These are phyloP conservation scores for Lenzites betulinus DNA, from an alignment of 768 basidiomycete genomes.

Conservation along the genomic window DNA sequence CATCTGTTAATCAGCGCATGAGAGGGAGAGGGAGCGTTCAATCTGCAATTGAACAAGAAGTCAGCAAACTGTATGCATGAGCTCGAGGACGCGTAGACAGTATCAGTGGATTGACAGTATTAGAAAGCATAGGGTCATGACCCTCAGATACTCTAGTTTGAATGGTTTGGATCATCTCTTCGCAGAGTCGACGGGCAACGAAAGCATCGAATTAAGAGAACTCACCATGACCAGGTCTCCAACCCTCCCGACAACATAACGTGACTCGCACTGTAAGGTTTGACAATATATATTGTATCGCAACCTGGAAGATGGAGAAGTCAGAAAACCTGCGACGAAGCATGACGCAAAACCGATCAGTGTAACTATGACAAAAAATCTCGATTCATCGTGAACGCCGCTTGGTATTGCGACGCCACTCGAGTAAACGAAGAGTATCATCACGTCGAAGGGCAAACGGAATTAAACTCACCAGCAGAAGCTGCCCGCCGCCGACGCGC, in stretches of 20 bases:
- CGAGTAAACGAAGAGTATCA: slow-evolving; percentile 53
- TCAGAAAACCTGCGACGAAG: slow-evolving; percentile 1
- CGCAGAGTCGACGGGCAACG: slow-evolving; percentile 18
- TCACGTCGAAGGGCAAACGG: slow-evolving; percentile 46
- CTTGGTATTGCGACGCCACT: slow-evolving; percentile 57
- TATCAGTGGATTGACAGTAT: slow-evolving; percentile 69
- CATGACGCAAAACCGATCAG: slow-evolving; percentile 57
- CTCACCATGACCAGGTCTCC: slow-evolving; percentile 17
- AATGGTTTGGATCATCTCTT: slow-evolving; percentile 63
- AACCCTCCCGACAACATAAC: neutral
- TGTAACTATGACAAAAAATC: slow-evolving; percentile 87
- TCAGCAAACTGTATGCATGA: neutral
- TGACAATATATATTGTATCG: neutral
- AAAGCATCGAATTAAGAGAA: slow-evolving; percentile 6
- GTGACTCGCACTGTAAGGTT: neutral
- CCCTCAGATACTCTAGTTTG: slow-evolving; percentile 97
- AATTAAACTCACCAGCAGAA: slow-evolving; percentile 16
- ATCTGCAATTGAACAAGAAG: neutral
- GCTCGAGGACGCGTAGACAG: neutral
- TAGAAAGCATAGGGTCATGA: slow-evolving; percentile 68
- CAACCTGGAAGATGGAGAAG: slow-evolving; percentile 3
- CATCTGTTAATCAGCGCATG: neutral
- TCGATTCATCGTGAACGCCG: slow-evolving; percentile 50
- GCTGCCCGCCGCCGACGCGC: neutral
- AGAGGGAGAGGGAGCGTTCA: neutral